A percentile compares a stretch with the other conserved stretches of the same genome.
These are phyloP conservation scores for Tuber aestivum DNA, from an alignment of 495 filamentous ascomycete species.

Conservation along the genomic window DNA sequence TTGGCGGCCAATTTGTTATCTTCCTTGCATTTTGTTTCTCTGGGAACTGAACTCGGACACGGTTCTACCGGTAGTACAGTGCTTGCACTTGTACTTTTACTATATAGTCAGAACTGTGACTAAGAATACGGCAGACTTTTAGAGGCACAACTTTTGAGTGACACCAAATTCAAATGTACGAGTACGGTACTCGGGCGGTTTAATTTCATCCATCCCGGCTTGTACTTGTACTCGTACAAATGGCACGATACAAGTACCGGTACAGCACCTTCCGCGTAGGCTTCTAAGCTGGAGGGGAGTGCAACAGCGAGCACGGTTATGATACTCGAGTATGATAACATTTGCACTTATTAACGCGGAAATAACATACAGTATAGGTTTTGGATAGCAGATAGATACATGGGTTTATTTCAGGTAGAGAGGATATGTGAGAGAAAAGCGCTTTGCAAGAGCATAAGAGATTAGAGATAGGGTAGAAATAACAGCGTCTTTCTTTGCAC, in stretches of 20 bases:
- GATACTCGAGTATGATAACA: too few species aligned
- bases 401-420: background rate
- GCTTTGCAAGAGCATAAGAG: background rate
- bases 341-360: background rate
- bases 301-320: background rate
- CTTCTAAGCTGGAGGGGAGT: background rate
- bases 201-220: background rate
- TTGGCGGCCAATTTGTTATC: background rate
- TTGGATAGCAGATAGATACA: background rate
- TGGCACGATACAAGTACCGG: background rate
- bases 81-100: too few species aligned
- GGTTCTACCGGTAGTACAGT: too few species aligned
- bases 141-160: background rate
- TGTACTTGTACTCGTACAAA: background rate
- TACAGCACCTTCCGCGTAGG: too few species aligned
- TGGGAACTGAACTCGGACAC: background rate
- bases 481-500: background rate
- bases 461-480: background rate
- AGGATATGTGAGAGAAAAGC: background rate
- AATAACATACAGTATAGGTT: background rate
- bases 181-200: too few species aligned
- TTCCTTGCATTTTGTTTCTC: background rate
- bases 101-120: too few species aligned
- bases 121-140: background rate
- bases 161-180: background rate